These are phyloP conservation scores for Pilatotrama ljubarskyi DNA, from an alignment of 768 basidiomycete species.

Conservation along the genomic window DNA sequence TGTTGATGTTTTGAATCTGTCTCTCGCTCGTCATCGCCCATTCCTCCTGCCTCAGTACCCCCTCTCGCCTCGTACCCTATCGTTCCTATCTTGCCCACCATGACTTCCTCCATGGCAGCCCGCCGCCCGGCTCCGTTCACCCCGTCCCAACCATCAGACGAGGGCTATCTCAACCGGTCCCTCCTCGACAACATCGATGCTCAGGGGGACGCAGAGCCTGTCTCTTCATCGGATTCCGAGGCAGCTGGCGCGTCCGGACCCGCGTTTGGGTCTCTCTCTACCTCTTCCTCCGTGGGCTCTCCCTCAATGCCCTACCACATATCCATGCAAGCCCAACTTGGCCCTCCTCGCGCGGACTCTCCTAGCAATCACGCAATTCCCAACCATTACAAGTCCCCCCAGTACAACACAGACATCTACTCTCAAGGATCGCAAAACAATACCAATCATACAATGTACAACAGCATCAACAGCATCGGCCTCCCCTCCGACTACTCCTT, in stretches of 20 bases:
- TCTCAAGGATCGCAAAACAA: slow-evolving; percentile 32
- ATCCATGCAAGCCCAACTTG: slow-evolving; percentile 46
- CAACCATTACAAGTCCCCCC: slow-evolving; percentile 34
- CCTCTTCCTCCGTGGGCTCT: slow-evolving; percentile 51
- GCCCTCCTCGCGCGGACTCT: slow-evolving; percentile 50
- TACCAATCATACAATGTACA: slow-evolving; percentile 41
- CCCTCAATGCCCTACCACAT: slow-evolving; percentile 58
- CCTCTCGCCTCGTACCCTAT: slow-evolving; percentile 24
- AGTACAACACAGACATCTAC: slow-evolving; percentile 35
- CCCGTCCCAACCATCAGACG: slow-evolving; percentile 46
- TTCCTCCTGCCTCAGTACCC: slow-evolving; percentile 16
- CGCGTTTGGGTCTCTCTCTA: slow-evolving; percentile 51
- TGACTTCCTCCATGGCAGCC: slow-evolving; percentile 36
- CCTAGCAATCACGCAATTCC: slow-evolving; percentile 42
- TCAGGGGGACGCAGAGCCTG: slow-evolving; percentile 78
- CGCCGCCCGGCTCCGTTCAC: slow-evolving; percentile 32
- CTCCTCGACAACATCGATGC: slow-evolving; percentile 82
- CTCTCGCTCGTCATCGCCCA: slow-evolving; percentile 23
- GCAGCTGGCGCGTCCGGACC: slow-evolving; percentile 40
- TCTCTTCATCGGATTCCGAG: slow-evolving; percentile 52
- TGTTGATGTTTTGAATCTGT: slow-evolving; percentile 45
- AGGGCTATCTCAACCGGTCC: slow-evolving; percentile 86
- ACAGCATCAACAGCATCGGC: slow-evolving; percentile 42
- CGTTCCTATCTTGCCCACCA: slow-evolving; percentile 30
- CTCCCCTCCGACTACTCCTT: slow-evolving; percentile 39